phyloP scores from a whole-genome alignment of 1,284 basidiomycete genomes.

The Kwoniella shivajii region DNA sequence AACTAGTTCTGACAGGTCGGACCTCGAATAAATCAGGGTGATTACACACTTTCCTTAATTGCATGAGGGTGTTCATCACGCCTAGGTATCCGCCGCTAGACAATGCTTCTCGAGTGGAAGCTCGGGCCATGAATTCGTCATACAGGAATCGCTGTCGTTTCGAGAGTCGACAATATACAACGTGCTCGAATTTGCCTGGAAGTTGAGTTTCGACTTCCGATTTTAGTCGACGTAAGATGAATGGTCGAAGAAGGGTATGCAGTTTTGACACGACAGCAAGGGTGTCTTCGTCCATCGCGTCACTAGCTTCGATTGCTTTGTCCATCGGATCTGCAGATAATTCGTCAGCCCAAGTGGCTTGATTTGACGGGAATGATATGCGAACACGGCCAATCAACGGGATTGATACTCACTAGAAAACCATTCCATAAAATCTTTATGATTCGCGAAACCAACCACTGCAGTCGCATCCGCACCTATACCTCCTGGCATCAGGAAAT shows the following conservation, averaged over 20 bases:
- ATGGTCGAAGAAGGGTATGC: conserved; percentile 89
- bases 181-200: conserved; percentile 92
- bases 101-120: conserved; percentile 82
- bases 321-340: conserved; percentile 75
- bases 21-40: conserved; percentile 96
- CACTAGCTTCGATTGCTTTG: conserved; percentile 87
- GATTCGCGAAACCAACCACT: conserved; percentile 82
- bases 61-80: conserved; percentile 97
- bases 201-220: conserved; percentile 95
- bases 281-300: conserved; percentile 77
- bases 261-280: conserved; percentile 84
- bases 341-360: too few relatives aligned
- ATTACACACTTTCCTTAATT: conserved; percentile 91
- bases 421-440: conserved; percentile 95
- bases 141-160: conserved; percentile 96
- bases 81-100: conserved; percentile 76
- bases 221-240: conserved; percentile 91
- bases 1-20: conserved; percentile 88
- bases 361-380: background rate
- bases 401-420: conserved; percentile 76
- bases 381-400: background rate
- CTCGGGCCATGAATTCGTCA: conserved; percentile 96
- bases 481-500: conserved; percentile 88
- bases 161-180: conserved; percentile 86
- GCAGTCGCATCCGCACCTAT: conserved; percentile 54